A percentile compares a stretch with the other conserved stretches of the same genome.
phyloP scores from a whole-genome alignment of 805 yeast genomes.

The Suhomyces vadensis region DNA sequence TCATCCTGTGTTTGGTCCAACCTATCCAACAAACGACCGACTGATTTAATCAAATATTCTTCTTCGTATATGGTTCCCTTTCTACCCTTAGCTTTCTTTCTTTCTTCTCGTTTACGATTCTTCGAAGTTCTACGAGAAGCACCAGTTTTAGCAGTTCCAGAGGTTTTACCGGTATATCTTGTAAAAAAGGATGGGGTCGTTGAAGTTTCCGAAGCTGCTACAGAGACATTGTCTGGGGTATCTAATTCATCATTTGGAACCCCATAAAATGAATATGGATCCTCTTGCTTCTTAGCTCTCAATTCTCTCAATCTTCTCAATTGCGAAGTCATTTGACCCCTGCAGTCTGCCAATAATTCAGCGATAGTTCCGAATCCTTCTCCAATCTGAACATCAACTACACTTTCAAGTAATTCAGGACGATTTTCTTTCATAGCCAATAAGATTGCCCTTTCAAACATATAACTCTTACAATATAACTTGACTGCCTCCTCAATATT shows the following conservation, averaged over 20 bases:
- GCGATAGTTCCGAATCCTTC: constrained; percentile 89
- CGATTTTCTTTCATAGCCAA: constrained; percentile 49
- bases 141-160: constrained; percentile 95
- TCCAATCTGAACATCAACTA: constrained; percentile 72
- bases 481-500: constrained; percentile 63
- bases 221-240: constrained; percentile 88
- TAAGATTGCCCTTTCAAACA: constrained; percentile 74
- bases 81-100: constrained; percentile 95
- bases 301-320: constrained; percentile 79
- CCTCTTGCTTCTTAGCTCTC: constrained; percentile 76
- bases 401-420: constrained; percentile 49
- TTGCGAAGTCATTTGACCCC: constrained; percentile 81
- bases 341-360: constrained; percentile 92
- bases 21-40: constrained; percentile 85
- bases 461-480: constrained; percentile 71
- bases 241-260: constrained; percentile 55
- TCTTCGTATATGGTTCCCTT: constrained; percentile 98
- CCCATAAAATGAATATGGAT: constrained; percentile 86
- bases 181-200: constrained; percentile 93
- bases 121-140: constrained; percentile 91
- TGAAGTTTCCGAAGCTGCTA: constrained; percentile 92
- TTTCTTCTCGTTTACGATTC: constrained; percentile 90
- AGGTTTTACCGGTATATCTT: constrained; percentile 92
- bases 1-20: constrained; percentile 73
- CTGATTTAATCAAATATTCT: constrained; percentile 85